Conservation (phyloP, 129 eudicot genomes). For the Artemisia tridentata region DNA sequence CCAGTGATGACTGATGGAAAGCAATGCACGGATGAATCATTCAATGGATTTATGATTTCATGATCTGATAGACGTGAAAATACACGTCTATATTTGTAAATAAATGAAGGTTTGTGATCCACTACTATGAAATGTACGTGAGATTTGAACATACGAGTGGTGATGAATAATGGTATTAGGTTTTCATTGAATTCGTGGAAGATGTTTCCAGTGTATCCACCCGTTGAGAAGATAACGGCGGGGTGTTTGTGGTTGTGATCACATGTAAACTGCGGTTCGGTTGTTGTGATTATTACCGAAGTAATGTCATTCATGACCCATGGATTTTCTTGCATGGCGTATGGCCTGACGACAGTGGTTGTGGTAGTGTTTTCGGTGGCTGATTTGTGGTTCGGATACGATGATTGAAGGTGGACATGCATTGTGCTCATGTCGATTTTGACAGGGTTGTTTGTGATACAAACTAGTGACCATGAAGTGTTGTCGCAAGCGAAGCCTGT, state of each 20-base stretch:
- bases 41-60: slow-evolving; percentile 27
- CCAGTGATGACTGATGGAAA: slow-evolving; percentile 30
- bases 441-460: slow-evolving; percentile 22
- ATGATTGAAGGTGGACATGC: slow-evolving; percentile 18
- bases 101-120: slow-evolving; percentile 30
- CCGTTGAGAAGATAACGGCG: slow-evolving; percentile 27
- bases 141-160: slow-evolving; percentile 25
- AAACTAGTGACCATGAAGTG: slow-evolving; percentile 24
- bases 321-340: slow-evolving; percentile 28
- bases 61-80: slow-evolving; percentile 28
- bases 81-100: slow-evolving; percentile 19
- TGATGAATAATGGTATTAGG: slow-evolving; percentile 26
- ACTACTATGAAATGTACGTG: slow-evolving; percentile 23
- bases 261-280: slow-evolving; percentile 8
- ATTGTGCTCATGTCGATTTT: slow-evolving; percentile 20
- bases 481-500: slow-evolving; percentile 28
- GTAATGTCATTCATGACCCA: slow-evolving; percentile 23
- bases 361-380: slow-evolving; percentile 20
- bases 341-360: slow-evolving; percentile 26
- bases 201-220: slow-evolving; percentile 31
- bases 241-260: slow-evolving; percentile 30
- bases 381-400: background rate
- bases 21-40: slow-evolving; percentile 25
- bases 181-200: slow-evolving; percentile 34
- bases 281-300: slow-evolving; percentile 22